Evolutionary conservation across 2,329 filamentous ascomycete species (phyloP), one percentile per base, ranked within the genome.

Genomic region (Calonectria fujianensis): DNA sequence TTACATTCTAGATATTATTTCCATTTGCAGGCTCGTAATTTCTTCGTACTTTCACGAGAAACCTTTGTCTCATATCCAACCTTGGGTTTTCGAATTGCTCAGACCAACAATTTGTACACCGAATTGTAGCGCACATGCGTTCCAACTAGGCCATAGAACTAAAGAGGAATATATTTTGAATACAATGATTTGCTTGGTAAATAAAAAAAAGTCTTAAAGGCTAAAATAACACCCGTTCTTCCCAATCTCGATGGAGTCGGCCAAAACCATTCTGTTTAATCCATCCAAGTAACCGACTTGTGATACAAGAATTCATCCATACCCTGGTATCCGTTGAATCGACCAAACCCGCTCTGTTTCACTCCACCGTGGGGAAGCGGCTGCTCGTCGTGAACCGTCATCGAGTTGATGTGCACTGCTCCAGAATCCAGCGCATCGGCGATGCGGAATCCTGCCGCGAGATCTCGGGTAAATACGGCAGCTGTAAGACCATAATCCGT

Each of bases 401-500:
- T 89, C 27, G 85, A 86, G 81, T 93, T 93, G 79, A 94, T 91
- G 79, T 93, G 91, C 50, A 91, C 89, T 3, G 90, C 89, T 4
- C 91, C 94, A 50, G 89, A 89, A 81, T 96, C 90, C 69, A 93
- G 89, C 66, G 87, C 85, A 78, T 85, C 88, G 4, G 92, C 91
- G 14, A 93, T 82, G 7, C 88, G 85, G 74, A 94, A 80, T 0
- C 87, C 92, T 20, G 86, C 85, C 59, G 87, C 83, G 72, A 96
- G 83, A 81, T 94, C 91, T 79, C 89, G 85, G 0, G 94, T 95
- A 82, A 95, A 96, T 1, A 96, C 90, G 0, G 94, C 89, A 3
- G 91, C 89, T 3, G 88, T 88, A 2, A 96, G 89, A 1, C 94
- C 94, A 81, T 95, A 96, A 70, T 94, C 93, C 2, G 93, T 94